phyloP scores from a whole-genome alignment of 805 yeast species.

The Zygoascus bituminiphila region DNA sequence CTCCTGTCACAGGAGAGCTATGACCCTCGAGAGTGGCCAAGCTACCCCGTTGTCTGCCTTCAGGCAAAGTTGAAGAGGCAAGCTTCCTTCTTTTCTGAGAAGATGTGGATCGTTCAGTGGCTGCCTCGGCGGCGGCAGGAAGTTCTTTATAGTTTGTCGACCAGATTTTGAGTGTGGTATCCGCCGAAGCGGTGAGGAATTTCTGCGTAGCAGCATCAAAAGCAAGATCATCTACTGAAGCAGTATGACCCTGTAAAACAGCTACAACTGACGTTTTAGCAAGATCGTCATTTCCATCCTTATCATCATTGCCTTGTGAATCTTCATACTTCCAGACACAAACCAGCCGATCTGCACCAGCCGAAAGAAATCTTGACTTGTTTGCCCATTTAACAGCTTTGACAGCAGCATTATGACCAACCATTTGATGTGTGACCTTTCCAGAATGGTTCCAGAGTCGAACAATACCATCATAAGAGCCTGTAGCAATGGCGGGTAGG shows the following conservation, averaged over 20 bases:
- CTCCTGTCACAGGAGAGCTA: constrained; percentile 78
- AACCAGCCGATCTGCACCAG: constrained; percentile 81
- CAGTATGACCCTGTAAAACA: constrained; percentile 81
- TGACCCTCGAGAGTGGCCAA: constrained; percentile 74
- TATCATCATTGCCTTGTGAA: constrained; percentile 28
- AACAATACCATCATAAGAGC: constrained; percentile 91
- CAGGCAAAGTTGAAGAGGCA: constrained; percentile 60
- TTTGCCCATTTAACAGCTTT: constrained; percentile 74
- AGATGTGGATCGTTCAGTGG: constrained; percentile 48
- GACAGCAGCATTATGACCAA: constrained; percentile 85
- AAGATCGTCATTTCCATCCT: constrained; percentile 32
- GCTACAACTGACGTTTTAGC: constrained; percentile 55
- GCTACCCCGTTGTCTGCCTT: constrained; percentile 75
- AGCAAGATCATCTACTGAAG: constrained; percentile 72
- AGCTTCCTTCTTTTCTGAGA: constrained; percentile 83
- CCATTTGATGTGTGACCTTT: constrained; percentile 64
- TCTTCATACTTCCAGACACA: constrained; percentile 75
- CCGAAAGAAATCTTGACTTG: constrained; percentile 67
- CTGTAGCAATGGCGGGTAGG: constrained; percentile 59
- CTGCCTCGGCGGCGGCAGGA: constrained; percentile 40
- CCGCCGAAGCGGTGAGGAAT: constrained; percentile 80
- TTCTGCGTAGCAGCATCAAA: constrained; percentile 46
- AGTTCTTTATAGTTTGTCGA: constrained; percentile 79
- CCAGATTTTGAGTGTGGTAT: constrained; percentile 78
- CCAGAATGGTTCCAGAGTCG: constrained; percentile 83